phyloP scores from a whole-genome alignment of 2,329 filamentous ascomycete genomes.

The Talaromyces marneffei region DNA sequence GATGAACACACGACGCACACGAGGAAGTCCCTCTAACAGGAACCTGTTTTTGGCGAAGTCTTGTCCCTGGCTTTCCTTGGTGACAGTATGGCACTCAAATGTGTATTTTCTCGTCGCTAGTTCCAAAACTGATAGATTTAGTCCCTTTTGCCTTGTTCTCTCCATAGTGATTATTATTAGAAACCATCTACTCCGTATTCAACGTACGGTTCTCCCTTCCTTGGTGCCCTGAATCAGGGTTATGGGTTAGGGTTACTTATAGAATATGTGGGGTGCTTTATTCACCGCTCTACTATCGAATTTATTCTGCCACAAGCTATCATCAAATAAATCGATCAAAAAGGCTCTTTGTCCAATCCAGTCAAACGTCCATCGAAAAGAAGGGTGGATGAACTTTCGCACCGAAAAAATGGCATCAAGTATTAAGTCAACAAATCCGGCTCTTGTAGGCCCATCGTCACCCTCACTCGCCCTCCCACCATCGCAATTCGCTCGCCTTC shows the following conservation, averaged over 20 bases:
- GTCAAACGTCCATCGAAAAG: background rate
- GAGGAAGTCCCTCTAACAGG: too few species aligned
- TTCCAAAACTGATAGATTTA: background rate
- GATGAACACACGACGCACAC: too few species aligned
- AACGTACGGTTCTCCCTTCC: background rate
- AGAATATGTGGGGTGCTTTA: background rate
- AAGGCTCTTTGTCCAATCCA: background rate
- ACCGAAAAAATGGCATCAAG: conserved; percentile 20
- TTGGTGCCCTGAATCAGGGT: background rate
- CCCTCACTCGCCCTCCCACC: conserved; percentile 53
- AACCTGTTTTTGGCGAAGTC: too few species aligned
- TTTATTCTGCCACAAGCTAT: conserved; percentile 14
- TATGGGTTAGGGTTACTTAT: background rate
- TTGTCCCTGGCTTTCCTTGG: too few species aligned
- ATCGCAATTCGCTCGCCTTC: conserved; percentile 76
- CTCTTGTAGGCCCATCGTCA: conserved; percentile 11
- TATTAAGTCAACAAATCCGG: conserved; percentile 15
- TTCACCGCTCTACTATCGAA: conserved; percentile 19
- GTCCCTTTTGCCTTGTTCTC: background rate
- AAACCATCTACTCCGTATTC: background rate
- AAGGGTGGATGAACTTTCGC: background rate
- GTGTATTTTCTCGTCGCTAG: too few species aligned
- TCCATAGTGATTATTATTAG: too few species aligned
- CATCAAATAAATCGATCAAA: background rate
- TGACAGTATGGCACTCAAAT: too few species aligned